These are phyloP conservation scores for Talaromyces trachyspermus DNA, from an alignment of 495 filamentous ascomycete genomes.

Conservation along the genomic window DNA sequence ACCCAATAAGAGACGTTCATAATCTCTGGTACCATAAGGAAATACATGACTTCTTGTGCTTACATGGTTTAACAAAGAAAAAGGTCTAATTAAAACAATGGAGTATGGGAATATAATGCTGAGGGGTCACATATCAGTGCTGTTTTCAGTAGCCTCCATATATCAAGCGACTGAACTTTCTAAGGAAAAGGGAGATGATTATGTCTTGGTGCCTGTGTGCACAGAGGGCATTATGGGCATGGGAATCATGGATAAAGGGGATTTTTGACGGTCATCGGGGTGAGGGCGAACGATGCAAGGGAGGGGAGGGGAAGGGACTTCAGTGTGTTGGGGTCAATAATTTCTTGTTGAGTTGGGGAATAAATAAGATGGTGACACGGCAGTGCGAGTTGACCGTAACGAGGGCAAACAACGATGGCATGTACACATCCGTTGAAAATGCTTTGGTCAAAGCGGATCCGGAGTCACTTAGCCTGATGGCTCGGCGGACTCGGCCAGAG, in stretches of 20 bases:
- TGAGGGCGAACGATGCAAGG: not conserved
- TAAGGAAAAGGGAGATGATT: constrained; percentile 15
- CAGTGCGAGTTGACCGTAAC: no score
- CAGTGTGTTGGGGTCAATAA: not conserved
- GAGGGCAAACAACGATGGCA: no score
- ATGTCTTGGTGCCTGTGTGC: constrained; percentile 8
- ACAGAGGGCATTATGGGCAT: constrained; percentile 1
- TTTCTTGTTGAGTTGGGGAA: no score
- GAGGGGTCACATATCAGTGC: not conserved
- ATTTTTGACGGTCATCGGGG: not conserved
- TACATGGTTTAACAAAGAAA: constrained; percentile 27
- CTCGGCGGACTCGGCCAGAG: no score
- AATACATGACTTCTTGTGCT: constrained; percentile 44
- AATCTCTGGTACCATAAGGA: constrained; percentile 29
- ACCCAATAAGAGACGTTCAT: constrained; percentile 9
- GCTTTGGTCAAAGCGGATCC: no score
- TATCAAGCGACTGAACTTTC: constrained; percentile 6
- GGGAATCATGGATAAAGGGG: constrained; percentile 7
- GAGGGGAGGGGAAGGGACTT: not conserved
- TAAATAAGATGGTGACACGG: no score
- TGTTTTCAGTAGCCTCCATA: constrained; percentile 7
- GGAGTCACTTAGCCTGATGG: no score
- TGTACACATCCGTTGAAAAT: no score
- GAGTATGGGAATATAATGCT: constrained; percentile 16
- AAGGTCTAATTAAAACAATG: constrained; percentile 39